Evolutionary conservation across 495 filamentous ascomycete species (phyloP), one percentile per base, ranked within the genome.

Genomic region (Evernia prunastri): DNA sequence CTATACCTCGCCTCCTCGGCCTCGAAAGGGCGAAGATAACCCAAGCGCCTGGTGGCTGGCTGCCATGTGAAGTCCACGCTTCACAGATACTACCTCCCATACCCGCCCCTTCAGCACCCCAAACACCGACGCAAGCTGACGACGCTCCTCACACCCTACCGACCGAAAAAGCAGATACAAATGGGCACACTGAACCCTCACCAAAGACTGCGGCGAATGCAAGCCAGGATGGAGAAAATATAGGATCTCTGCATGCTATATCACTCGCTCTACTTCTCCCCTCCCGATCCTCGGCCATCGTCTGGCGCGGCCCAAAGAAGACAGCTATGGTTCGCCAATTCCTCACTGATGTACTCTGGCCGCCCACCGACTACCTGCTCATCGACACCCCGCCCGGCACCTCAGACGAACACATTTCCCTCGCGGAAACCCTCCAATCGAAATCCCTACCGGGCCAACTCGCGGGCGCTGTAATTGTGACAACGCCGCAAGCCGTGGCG

Each of bases 251-350:
- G 42, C 82, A 84, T 62, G 92, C 90, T 77, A 97, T 97, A 89
- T 95, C 90, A 58, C 83, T 98, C 1, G 94, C 91, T 31, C 96
- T 98, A 72, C 82, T 98, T 29, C 84, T 98, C 18, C 86, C 86
- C 37, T 81, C 86, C 59, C 81, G 93, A 68, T 88, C 86, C 65
- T 91, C 96, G 68, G 92, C 92, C 5, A 91, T 98, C 1, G 91
- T 98, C 62, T 98, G 94, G 94, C 86, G 94, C 56, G 94, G 94
- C 0, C 94, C 94, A 1, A 98, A 98, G 77, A 98, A 98, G 77
- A 98, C 95, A 12, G 95, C 95, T 36, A 97, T 98, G 94, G 92
- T 98, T 49, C 87, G 90, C 37, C 94, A 98, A 70, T 97, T 98
- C 71, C 79, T 97, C 31, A 86, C 88, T 1, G 91, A 96, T 72